These are phyloP conservation scores for Magnaporthiopsis rhizophila DNA, from an alignment of 2,329 filamentous ascomycete genomes.

Conservation along the genomic window DNA sequence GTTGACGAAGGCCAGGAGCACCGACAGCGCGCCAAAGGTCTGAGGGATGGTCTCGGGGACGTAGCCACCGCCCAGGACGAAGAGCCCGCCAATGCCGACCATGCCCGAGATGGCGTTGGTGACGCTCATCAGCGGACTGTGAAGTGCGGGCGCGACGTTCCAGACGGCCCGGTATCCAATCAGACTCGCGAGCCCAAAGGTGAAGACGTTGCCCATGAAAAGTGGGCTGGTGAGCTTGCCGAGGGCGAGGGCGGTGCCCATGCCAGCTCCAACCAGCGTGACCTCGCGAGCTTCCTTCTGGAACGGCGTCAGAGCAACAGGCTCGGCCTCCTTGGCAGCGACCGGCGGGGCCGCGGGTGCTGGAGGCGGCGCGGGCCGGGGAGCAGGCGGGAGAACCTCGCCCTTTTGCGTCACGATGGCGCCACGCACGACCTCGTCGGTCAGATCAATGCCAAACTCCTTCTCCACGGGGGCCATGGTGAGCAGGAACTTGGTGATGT, in stretches of 20 bases:
- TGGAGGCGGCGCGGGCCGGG: constrained; percentile 56
- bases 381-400: constrained; percentile 65
- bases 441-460: constrained; percentile 70
- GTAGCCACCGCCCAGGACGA: constrained; percentile 78
- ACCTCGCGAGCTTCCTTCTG: constrained; percentile 74
- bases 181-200: constrained; percentile 73
- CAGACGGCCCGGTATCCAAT: constrained; percentile 86
- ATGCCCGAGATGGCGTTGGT: constrained; percentile 89
- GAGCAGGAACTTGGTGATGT: constrained; percentile 80
- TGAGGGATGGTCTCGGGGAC: constrained; percentile 73
- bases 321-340: constrained; percentile 46
- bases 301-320: constrained; percentile 70
- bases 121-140: constrained; percentile 86
- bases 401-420: constrained; percentile 77
- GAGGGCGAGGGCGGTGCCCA: constrained; percentile 66
- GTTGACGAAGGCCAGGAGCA: constrained; percentile 80
- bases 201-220: constrained; percentile 85
- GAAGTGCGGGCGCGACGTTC: constrained; percentile 75
- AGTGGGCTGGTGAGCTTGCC: constrained; percentile 75
- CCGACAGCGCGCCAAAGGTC: constrained; percentile 67
- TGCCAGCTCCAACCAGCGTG: constrained; percentile 63
- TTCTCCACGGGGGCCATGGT: constrained; percentile 74
- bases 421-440: constrained; percentile 78
- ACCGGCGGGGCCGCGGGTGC: constrained; percentile 40
- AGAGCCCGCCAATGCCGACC: constrained; percentile 82